Evolutionary conservation across 2,329 filamentous ascomycete genomes (phyloP), one percentile per base, ranked within the genome.

Genomic region (Cyclaneusma minus): DNA sequence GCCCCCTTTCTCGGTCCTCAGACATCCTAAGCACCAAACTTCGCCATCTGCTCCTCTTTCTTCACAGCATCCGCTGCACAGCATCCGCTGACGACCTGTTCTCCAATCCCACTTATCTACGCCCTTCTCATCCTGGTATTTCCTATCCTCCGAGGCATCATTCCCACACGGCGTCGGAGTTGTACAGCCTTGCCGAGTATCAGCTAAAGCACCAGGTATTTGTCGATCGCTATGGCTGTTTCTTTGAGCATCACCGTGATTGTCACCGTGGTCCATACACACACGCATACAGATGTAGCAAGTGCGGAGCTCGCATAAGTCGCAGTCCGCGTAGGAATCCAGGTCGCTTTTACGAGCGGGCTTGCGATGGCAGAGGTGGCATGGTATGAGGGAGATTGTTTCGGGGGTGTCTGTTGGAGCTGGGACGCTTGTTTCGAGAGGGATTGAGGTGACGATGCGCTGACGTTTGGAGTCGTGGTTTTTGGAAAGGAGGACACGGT

Each of bases 231-330:
- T 11, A 8, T 7, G 11, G 11, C 16, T 16, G 9, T 5, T 21
- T 28, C 5, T 11, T 6, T 22, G 15, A 24, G 31, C 13, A 21
- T 10, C 22, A 16, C 19, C 16, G 22, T 9, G 27, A 25, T 9
- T 16, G 6, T 39, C 34, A 20, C 51, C 52, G 56, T 59, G 63
- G 3, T 65, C 64, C 8, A 62, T 52, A 38, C 75, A 81, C 36
- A 68, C 55, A 14, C 75, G 54, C 22, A 77, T 64, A 44, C 75
- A 81, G n/a, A 81, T 58, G 41, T 65, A 79, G 44, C 75, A 81
- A 1, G 73, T 67, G 21, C 71, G 58, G 34, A 64, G 54, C 7
- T 59, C 55, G 42, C 75, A 81, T 9, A 64, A 60, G 36, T 64
- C 53, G 44, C 75, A 81, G 39, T 69, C 58, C 24, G 69, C 63